These are phyloP conservation scores for Kwoniella newhampshirensis DNA, from an alignment of 768 basidiomycete species.

Conservation along the genomic window DNA sequence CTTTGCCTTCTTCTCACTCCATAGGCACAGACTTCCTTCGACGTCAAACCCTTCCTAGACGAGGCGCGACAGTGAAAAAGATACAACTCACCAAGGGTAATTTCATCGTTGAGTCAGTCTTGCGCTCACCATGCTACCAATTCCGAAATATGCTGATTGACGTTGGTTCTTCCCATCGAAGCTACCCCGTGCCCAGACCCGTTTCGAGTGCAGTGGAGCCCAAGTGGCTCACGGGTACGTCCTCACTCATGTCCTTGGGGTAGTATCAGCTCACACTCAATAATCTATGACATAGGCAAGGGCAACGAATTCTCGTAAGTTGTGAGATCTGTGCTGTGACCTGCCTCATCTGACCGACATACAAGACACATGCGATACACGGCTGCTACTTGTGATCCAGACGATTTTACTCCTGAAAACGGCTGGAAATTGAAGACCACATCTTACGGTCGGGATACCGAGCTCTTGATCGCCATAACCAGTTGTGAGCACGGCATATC, in stretches of 20 bases:
- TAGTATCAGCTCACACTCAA: not conserved
- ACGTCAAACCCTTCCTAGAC: slow-evolving; percentile 80
- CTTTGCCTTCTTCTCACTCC: slow-evolving; percentile 28
- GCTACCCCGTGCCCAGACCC: slow-evolving; percentile 78
- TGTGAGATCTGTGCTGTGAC: too few relatives aligned
- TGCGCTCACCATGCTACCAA: not conserved
- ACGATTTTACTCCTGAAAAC: slow-evolving; percentile 62
- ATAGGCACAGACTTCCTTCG: slow-evolving; percentile 55
- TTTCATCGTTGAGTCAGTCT: slow-evolving; percentile 70
- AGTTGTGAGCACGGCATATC: slow-evolving; percentile 6
- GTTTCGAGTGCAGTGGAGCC: slow-evolving; percentile 77
- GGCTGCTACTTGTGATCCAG: slow-evolving; percentile 49
- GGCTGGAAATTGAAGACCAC: slow-evolving; percentile 55
- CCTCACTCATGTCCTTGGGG: not conserved
- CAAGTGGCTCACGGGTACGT: slow-evolving; percentile 62
- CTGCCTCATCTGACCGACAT: not conserved
- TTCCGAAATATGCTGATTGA: not conserved
- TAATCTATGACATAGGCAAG: slow-evolving; percentile 53
- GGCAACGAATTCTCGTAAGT: slow-evolving; percentile 89
- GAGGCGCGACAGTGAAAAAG: slow-evolving; percentile 80
- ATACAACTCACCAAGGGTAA: slow-evolving; percentile 90
- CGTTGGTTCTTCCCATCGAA: slow-evolving; percentile 1
- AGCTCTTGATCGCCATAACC: slow-evolving; percentile 41
- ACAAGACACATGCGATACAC: slow-evolving; percentile 63
- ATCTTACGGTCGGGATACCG: slow-evolving; percentile 29